Conservation (phyloP, 257 asterid genomes). For the Solanum microdontum region DNA sequence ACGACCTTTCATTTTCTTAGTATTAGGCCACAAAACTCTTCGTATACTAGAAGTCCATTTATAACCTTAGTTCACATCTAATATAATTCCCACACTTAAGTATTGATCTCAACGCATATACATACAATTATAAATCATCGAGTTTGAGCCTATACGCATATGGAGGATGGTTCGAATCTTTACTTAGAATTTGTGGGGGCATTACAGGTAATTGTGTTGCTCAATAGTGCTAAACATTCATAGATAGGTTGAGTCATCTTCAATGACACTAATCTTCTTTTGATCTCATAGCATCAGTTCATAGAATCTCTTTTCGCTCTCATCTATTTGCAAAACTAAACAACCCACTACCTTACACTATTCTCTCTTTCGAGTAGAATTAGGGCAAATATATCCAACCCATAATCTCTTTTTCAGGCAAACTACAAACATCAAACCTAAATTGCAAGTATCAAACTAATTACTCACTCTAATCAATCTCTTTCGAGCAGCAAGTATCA, state of each 20-base stretch:
- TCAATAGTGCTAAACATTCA: not conserved
- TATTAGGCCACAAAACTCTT: not conserved
- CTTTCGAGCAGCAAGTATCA: not conserved
- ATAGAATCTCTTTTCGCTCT: not conserved
- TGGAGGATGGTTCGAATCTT: not conserved
- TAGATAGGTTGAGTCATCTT: not conserved
- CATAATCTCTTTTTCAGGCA: no score
- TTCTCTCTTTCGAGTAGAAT: not conserved
- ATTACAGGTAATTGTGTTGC: not conserved
- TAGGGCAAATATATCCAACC: not conserved
- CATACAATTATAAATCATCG: not conserved
- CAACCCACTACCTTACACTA: not conserved
- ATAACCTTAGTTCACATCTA: not conserved
- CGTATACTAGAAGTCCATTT: no score
- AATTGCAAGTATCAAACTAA: not conserved
- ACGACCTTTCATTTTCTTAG: not conserved
- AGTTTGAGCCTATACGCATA: not conserved
- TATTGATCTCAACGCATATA: not conserved
- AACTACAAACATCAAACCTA: not conserved
- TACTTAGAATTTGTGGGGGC: not conserved
- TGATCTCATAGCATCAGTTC: not conserved
- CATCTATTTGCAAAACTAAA: not conserved
- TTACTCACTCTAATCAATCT: not conserved
- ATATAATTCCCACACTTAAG: not conserved
- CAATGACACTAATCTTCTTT: no score